Evolutionary conservation across 352 stramenopile species (phyloP).

Genomic region (Phytophthora kernoviae): DNA sequence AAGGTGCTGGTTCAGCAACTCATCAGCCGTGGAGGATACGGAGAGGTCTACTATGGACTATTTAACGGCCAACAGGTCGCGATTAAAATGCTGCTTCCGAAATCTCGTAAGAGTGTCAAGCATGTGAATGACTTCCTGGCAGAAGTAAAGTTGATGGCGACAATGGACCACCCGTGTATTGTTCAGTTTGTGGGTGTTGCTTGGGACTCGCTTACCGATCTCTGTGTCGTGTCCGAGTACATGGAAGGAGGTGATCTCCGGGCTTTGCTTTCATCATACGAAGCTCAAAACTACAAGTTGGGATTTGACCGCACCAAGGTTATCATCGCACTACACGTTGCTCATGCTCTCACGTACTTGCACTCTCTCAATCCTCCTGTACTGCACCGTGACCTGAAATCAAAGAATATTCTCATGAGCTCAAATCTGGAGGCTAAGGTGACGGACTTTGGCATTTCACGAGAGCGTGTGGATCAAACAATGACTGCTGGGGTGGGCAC

Average conservation of each 20-base stretch:
- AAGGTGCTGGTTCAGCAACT: conserved; percentile 27
- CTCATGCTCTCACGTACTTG: conserved; percentile 43
- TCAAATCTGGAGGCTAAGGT: conserved; percentile 37
- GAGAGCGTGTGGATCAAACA: conserved; percentile 27
- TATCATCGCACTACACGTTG: conserved; percentile 42
- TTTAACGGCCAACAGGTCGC: conserved; percentile 33
- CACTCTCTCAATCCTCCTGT: conserved; percentile 25
- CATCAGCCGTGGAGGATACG: conserved; percentile 32
- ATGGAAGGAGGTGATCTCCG: conserved; percentile 51
- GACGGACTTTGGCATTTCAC: conserved; percentile 49
- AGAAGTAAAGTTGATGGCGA: conserved; percentile 40
- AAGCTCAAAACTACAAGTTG: conserved; percentile 3
- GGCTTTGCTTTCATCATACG: conserved; percentile 22
- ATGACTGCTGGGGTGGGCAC: conserved; percentile 41
- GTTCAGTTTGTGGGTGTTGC: conserved; percentile 50
- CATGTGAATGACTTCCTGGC: conserved; percentile 10
- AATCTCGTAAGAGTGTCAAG: conserved; percentile 9
- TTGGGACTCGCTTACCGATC: conserved; percentile 44
- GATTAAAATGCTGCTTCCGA: conserved; percentile 31
- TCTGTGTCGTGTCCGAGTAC: conserved; percentile 47
- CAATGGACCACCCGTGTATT: conserved; percentile 46
- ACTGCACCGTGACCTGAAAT: conserved; percentile 37
- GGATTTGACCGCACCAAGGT: conserved; percentile 45
- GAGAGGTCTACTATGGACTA: conserved; percentile 30
- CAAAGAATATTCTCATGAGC: conserved; percentile 30